Base-by-base conservation (phyloP, 2,329 filamentous ascomycete species). In the Phaeosphaeria sp. region DNA sequence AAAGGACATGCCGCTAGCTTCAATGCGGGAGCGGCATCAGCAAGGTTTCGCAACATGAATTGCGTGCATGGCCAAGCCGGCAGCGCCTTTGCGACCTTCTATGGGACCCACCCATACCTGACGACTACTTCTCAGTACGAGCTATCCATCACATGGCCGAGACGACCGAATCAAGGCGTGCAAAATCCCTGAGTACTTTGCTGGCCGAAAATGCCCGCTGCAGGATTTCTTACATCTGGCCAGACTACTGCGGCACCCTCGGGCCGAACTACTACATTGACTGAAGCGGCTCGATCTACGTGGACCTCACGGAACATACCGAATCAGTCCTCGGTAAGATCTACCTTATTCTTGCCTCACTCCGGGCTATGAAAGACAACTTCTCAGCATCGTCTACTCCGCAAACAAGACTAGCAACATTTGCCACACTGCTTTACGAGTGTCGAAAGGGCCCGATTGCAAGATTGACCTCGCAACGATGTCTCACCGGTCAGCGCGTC, bases 1-100 rank as follows among this genome's bases (percentile, higher is more conserved):
- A 27, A 40, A 21, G 7, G 22, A 48, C 15, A 48, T 5, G 7
- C 8, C 45, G 51, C 52, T 49, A 49, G 46, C 46, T 54, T 49
- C 27, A 22, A 18, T 21, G 47, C 45, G 33, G 24, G 36, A 36
- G 40, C 20, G 5, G n/a, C 24, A 13, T 44, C 39, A 17, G 18
- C 39, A 39, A 40, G 47, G 33, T 11, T 49, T 24, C 17, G 39
- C 9, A 4, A 43, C 40, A 43, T 18, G 40, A 43, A 43, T 42
- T n/a, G 39, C 36, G 36, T 54, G 45, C 46, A 52, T 20, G 52
- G 30, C 52, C 52, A 52, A 52, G 45, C 30, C 52, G 52, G 46
- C 21, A 27, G 42, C 45, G 36, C n/a, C 18, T 20, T 49, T 36
- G n/a, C 21, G 40, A 22, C 17, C 39, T 18, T 18, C 6, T 24